Evolutionary conservation across 169 alveolate species (phyloP).

Genomic region (Cryptosporidium viatorum): DNA sequence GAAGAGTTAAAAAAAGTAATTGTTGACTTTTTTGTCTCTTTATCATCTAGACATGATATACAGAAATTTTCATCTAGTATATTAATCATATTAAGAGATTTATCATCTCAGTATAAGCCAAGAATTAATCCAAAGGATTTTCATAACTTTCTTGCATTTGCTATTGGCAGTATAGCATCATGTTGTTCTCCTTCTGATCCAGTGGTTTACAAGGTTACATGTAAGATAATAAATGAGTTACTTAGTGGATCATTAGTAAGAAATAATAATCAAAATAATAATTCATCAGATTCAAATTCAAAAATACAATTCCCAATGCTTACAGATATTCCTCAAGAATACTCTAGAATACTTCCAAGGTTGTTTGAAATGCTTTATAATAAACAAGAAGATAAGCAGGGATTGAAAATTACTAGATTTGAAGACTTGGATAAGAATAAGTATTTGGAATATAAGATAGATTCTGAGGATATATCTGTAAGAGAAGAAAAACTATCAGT

Average conservation of each 20-base stretch:
- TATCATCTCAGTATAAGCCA: slow-evolving; percentile 40
- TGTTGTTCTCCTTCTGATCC: slow-evolving; percentile 57
- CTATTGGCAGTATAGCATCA: slow-evolving; percentile 59
- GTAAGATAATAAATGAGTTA: slow-evolving; percentile 20
- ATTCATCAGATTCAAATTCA: background rate
- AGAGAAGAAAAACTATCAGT: slow-evolving; percentile 16
- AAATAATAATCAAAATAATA: background rate
- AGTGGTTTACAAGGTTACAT: slow-evolving; percentile 19
- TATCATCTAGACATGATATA: background rate
- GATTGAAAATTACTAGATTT: background rate
- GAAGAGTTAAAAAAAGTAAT: background rate
- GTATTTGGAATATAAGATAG: background rate
- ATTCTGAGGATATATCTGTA: background rate
- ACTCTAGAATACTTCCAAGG: slow-evolving; percentile 50
- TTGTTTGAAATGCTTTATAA: slow-evolving; percentile 28
- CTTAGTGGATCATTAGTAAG: slow-evolving; percentile 36
- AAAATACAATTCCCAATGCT: slow-evolving; percentile 18
- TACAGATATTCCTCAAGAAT: slow-evolving; percentile 57
- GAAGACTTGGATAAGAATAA: slow-evolving; percentile 3
- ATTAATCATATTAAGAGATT: slow-evolving; percentile 5
- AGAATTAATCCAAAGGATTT: slow-evolving; percentile 13
- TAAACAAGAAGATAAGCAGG: background rate
- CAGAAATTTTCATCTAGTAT: background rate
- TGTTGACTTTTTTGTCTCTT: slow-evolving; percentile 17
- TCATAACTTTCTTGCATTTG: slow-evolving; percentile 44